A percentile compares a stretch with the other conserved stretches of the same genome.
Evolutionary conservation across 2,329 filamentous ascomycete species (phyloP).

Genomic region (Claviceps pusilla): DNA sequence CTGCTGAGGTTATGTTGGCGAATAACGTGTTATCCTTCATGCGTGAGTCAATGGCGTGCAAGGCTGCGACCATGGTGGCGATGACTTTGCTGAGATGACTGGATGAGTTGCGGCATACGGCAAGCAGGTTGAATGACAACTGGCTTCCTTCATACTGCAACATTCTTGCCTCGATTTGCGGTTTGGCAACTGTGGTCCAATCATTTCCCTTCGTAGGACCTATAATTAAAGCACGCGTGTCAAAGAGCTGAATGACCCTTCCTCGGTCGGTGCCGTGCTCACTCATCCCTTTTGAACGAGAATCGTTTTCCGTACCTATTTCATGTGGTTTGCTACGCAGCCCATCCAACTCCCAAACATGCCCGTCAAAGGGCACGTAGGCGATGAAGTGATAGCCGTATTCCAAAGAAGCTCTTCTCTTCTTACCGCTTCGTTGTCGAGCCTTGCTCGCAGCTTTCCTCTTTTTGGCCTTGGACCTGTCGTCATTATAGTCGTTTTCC

Average conservation of each 20-base stretch:
- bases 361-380: conserved; percentile 60
- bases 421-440: conserved; percentile 14
- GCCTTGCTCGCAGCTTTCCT: conserved; percentile 20
- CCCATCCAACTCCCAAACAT: conserved; percentile 82
- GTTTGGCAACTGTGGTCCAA: conserved; percentile 53
- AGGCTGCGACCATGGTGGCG: conserved; percentile 24
- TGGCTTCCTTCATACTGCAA: conserved; percentile 46
- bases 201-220: conserved; percentile 20
- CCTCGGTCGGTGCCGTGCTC: neutral
- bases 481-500: conserved; percentile 35
- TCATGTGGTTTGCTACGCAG: conserved; percentile 51
- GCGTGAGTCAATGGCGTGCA: conserved; percentile 23
- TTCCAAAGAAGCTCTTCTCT: conserved; percentile 34
- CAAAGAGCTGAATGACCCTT: neutral
- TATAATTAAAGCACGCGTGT: neutral
- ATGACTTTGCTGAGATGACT: conserved; percentile 32
- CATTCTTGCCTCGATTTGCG: conserved; percentile 55
- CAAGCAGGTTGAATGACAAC: conserved; percentile 63
- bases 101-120: conserved; percentile 55
- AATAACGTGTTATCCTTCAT: conserved; percentile 11
- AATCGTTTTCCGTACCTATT: conserved; percentile 13
- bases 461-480: conserved; percentile 21
- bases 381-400: conserved; percentile 76
- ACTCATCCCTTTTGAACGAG: neutral
- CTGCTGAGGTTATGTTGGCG: conserved; percentile 10